Conservation (phyloP, 192 early-diverging fungal species). For the Haplosporangium gracile region DNA sequence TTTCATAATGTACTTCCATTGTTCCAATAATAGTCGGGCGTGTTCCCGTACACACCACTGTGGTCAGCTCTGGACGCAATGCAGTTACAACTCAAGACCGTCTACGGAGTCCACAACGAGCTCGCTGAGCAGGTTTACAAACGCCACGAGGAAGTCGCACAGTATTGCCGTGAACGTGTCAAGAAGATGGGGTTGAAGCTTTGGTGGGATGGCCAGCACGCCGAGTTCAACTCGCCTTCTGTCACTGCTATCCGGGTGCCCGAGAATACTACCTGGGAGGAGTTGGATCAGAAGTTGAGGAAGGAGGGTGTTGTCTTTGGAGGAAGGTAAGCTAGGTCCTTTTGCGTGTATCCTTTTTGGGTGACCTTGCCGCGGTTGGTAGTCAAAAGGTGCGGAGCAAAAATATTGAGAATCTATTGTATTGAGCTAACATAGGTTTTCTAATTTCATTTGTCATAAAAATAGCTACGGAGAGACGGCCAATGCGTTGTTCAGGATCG, state of each 20-base stretch:
- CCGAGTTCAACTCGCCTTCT: slow-evolving; percentile 24
- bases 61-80: slow-evolving; percentile 52
- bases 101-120: slow-evolving; percentile 26
- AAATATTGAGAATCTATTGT: neutral
- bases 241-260: slow-evolving; percentile 49
- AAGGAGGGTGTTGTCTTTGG: slow-evolving; percentile 49
- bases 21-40: neutral
- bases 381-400: neutral
- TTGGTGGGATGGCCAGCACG: slow-evolving; percentile 33
- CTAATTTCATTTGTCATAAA: neutral
- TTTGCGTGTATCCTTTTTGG: neutral
- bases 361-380: neutral
- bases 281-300: slow-evolving; percentile 40
- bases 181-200: slow-evolving; percentile 44
- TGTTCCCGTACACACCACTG: slow-evolving; percentile 43
- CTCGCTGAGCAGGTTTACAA: slow-evolving; percentile 14
- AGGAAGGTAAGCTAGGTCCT: slow-evolving; percentile 35
- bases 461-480: slow-evolving; percentile 45
- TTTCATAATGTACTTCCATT: too few relatives aligned
- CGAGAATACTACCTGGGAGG: slow-evolving; percentile 46
- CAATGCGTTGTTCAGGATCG: slow-evolving; percentile 48
- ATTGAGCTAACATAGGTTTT: neutral
- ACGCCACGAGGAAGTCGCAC: slow-evolving; percentile 28
- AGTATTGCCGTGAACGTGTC: slow-evolving; percentile 41
- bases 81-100: slow-evolving; percentile 33